phyloP scores from a whole-genome alignment of 257 asterid species.

The Apocynum venetum region DNA sequence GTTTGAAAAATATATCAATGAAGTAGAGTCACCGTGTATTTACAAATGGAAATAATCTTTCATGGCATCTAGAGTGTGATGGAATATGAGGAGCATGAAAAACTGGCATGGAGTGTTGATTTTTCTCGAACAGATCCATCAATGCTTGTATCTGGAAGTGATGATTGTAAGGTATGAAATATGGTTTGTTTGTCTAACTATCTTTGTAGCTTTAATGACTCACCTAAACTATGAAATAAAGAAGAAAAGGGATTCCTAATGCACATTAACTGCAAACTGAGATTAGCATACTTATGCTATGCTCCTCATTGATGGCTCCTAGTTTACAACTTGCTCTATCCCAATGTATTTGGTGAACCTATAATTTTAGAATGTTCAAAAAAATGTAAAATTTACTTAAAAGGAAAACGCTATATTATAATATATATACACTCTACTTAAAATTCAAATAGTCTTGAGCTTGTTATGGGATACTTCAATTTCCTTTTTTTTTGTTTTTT shows the following conservation, averaged over 20 bases:
- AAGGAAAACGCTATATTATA: not conserved
- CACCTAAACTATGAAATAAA: not conserved
- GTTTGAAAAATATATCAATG: not conserved
- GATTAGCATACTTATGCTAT: not conserved
- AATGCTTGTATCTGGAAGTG: conserved; percentile 52
- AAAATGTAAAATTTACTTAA: no score
- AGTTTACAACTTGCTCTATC: not conserved
- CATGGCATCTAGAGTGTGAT: conserved; percentile 34
- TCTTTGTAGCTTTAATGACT: not conserved
- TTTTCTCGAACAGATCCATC: conserved; percentile 45
- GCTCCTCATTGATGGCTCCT: not conserved
- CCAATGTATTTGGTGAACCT: not conserved
- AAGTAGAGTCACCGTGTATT: not conserved
- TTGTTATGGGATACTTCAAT: no score
- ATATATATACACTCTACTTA: not conserved
- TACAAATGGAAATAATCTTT: not conserved
- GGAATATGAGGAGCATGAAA: conserved; percentile 52
- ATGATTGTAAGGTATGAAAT: conserved; percentile 41
- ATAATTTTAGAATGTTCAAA: not conserved
- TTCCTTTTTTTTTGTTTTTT: no score
- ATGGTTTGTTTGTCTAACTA: not conserved
- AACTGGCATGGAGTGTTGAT: conserved; percentile 54
- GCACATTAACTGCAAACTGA: not conserved
- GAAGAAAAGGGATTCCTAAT: not conserved
- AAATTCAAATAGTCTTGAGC: no score